A percentile compares a stretch with the other conserved stretches of the same genome.
phyloP scores from a whole-genome alignment of 495 filamentous ascomycete genomes.

The Penicillium alfredii region DNA sequence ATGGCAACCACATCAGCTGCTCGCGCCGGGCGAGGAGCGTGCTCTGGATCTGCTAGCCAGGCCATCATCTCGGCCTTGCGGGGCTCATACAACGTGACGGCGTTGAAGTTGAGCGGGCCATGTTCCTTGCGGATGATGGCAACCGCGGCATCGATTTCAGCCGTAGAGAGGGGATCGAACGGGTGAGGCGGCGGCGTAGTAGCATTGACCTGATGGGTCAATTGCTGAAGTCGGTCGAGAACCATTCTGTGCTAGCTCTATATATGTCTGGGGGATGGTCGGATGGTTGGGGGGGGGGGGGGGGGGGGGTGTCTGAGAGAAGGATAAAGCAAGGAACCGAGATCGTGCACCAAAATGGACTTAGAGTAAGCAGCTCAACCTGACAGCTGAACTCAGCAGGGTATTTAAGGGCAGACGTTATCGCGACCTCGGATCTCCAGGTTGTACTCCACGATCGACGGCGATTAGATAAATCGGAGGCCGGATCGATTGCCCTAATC shows the following conservation, averaged over 20 bases:
- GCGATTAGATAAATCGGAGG: neutral
- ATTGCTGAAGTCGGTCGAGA: conserved; percentile 62
- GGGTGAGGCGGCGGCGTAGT: conserved; percentile 60
- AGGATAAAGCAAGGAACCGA: no score
- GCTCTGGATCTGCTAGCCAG: conserved; percentile 65
- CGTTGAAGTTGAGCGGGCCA: conserved; percentile 75
- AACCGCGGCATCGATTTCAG: conserved; percentile 74
- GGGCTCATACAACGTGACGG: conserved; percentile 82
- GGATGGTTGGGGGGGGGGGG: no score
- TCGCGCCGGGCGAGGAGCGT: conserved; percentile 58
- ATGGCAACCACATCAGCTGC: conserved; percentile 86
- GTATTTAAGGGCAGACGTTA: no score
- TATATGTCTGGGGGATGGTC: no score
- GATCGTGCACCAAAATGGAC: no score
- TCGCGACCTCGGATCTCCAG: no score
- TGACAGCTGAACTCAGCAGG: no score
- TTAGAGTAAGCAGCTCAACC: no score
- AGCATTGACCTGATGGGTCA: conserved; percentile 58
- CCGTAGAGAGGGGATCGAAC: conserved; percentile 72
- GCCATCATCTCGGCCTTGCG: conserved; percentile 80
- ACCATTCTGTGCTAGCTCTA: conserved; percentile 50
- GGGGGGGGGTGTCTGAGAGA: no score
- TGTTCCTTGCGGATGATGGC: conserved; percentile 64
- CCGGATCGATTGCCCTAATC: neutral
- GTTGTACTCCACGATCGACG: neutral